Conservation (phyloP, 2,329 filamentous ascomycete genomes). For the Sclerotiophoma versabilis region DNA sequence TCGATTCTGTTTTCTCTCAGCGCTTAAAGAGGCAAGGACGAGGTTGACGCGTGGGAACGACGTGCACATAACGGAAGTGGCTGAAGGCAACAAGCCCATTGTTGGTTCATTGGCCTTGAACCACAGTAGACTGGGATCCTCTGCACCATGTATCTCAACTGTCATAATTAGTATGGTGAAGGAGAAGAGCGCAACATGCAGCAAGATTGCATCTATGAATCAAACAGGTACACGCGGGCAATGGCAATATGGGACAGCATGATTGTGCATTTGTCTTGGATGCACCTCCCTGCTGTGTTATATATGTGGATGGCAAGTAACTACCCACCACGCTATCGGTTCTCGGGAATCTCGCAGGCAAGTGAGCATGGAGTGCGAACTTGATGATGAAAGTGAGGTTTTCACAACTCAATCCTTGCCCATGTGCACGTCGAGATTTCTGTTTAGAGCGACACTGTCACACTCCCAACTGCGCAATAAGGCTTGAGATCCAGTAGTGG, state of each 20-base stretch:
- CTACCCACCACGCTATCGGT: slow-evolving; percentile 26
- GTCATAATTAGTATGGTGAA: not conserved
- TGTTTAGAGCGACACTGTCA: too few species aligned
- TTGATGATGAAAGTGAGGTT: not conserved
- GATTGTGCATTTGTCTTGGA: slow-evolving; percentile 20
- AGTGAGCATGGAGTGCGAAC: not conserved
- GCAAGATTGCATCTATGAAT: slow-evolving; percentile 6
- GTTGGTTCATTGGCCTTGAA: slow-evolving; percentile 1
- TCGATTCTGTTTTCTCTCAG: not conserved
- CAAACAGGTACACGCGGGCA: not conserved
- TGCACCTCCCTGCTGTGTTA: slow-evolving; percentile 26
- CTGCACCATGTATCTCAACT: slow-evolving; percentile 1
- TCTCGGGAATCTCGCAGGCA: not conserved
- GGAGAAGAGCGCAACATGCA: slow-evolving; percentile 38
- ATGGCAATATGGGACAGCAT: slow-evolving; percentile 12
- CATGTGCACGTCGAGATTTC: too few species aligned
- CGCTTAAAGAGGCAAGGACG: slow-evolving; percentile 12
- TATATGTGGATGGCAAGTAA: slow-evolving; percentile 26
- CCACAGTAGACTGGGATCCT: not conserved
- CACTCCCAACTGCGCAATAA: too few species aligned
- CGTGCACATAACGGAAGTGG: slow-evolving; percentile 21
- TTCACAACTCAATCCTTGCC: too few species aligned
- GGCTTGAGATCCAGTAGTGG: too few species aligned
- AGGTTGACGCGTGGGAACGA: slow-evolving; percentile 6
- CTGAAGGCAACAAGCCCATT: slow-evolving; percentile 18